These are phyloP conservation scores for Kondoa malvinella DNA, from an alignment of 768 basidiomycete genomes.

Conservation along the genomic window DNA sequence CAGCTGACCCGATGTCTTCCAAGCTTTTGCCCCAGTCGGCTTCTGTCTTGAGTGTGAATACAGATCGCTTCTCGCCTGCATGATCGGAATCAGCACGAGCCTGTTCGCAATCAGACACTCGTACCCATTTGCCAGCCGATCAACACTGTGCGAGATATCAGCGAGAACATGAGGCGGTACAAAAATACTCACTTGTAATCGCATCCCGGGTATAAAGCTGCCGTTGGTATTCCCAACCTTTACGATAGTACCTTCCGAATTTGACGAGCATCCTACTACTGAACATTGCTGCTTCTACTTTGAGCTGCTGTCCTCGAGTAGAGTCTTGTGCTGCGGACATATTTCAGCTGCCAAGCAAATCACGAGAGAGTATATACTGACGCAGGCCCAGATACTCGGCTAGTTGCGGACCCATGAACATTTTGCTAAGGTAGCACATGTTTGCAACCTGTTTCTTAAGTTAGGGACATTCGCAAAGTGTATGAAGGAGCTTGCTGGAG, in stretches of 20 bases:
- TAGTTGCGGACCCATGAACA: background rate
- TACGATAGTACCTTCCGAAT: background rate
- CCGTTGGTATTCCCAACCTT: background rate
- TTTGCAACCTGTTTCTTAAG: too few species aligned
- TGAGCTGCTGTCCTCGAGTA: background rate
- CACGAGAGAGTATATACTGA: too few species aligned
- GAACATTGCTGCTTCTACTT: background rate
- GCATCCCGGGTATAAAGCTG: background rate
- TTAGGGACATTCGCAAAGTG: too few species aligned
- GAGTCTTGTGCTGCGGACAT: too few species aligned
- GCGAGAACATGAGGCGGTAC: background rate
- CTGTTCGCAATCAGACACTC: too few species aligned
- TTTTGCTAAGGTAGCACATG: background rate
- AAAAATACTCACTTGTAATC: background rate
- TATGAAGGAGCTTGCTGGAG: too few species aligned
- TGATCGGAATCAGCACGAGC: too few species aligned
- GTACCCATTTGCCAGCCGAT: background rate
- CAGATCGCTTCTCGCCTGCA: background rate
- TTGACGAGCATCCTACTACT: background rate
- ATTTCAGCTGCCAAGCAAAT: too few species aligned
- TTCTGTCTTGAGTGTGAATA: background rate
- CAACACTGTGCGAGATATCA: background rate
- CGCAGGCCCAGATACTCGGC: background rate
- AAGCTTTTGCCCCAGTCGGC: background rate
- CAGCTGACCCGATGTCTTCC: background rate